Evolutionary conservation across 176 grass and related monocot species (phyloP).

Genomic region (Zoysia pacifica): DNA sequence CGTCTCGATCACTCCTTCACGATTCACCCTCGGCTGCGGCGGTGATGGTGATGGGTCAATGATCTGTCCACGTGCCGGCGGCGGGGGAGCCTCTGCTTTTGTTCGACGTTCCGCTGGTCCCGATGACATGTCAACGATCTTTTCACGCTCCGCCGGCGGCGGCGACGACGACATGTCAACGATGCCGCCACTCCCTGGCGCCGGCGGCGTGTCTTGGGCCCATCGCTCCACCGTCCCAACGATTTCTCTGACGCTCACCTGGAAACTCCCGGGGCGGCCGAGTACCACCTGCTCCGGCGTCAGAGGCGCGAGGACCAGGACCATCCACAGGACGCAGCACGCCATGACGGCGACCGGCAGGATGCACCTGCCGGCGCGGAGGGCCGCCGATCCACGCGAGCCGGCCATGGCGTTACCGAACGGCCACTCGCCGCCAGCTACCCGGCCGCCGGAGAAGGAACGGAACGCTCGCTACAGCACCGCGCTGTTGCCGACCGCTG

Average conservation of each 20-base stretch:
- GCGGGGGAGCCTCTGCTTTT: neutral
- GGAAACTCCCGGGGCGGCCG: slow-evolving; percentile 1
- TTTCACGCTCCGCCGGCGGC: neutral
- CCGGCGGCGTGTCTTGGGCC: neutral
- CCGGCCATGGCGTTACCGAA: slow-evolving; percentile 17
- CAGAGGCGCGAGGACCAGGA: slow-evolving; percentile 33
- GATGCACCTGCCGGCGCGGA: slow-evolving; percentile 29
- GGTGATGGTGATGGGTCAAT: neutral
- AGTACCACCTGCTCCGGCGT: neutral
- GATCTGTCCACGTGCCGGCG: neutral
- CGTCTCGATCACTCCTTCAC: no score
- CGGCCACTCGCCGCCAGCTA: neutral
- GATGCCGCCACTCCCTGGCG: neutral
- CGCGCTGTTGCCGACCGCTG: neutral
- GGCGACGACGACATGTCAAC: neutral
- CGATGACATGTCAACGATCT: neutral
- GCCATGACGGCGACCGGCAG: slow-evolving; percentile 31
- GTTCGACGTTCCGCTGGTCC: neutral
- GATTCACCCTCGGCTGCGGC: neutral
- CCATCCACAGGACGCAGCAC: slow-evolving; percentile 37
- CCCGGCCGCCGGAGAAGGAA: neutral
- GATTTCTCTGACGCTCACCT: neutral
- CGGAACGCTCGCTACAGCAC: neutral
- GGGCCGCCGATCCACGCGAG: slow-evolving; percentile 15
- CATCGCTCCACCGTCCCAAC: neutral